phyloP scores from a whole-genome alignment of 2,329 filamentous ascomycete genomes.

The Fusarium sp. region DNA sequence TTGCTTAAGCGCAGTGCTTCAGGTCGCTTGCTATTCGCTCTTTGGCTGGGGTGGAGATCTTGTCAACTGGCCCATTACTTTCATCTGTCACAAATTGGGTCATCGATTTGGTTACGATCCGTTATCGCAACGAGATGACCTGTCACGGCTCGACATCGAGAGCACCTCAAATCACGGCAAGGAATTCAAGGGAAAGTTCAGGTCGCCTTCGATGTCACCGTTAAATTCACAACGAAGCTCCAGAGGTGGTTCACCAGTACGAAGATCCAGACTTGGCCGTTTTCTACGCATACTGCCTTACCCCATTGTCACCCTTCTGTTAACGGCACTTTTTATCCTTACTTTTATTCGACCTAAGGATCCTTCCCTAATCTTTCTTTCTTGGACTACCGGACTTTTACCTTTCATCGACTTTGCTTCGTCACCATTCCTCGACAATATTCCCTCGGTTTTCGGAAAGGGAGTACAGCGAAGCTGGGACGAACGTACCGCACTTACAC shows the following conservation, averaged over 20 bases:
- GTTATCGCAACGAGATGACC: constrained; percentile 11
- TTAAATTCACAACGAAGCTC: neutral
- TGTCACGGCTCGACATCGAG: constrained; percentile 43
- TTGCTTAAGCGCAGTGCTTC: constrained; percentile 34
- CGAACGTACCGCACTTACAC: constrained; percentile 43
- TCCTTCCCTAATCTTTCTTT: constrained; percentile 49
- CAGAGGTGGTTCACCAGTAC: neutral
- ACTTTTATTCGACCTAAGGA: constrained; percentile 44
- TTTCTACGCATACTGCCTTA: neutral
- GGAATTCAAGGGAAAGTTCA: neutral
- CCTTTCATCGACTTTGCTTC: constrained; percentile 51
- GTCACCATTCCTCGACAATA: constrained; percentile 40
- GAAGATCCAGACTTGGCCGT: neutral
- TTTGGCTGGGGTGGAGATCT: constrained; percentile 41
- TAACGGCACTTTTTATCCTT: constrained; percentile 12
- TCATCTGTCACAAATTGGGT: neutral
- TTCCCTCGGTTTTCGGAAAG: constrained; percentile 38
- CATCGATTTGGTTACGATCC: neutral
- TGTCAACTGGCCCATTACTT: constrained; percentile 39
- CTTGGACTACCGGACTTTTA: constrained; percentile 49
- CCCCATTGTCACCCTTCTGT: constrained; percentile 10
- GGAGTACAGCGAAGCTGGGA: constrained; percentile 44
- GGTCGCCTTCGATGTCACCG: neutral
- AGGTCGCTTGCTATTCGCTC: constrained; percentile 35
- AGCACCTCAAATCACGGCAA: neutral